Evolutionary conservation across 2,329 filamentous ascomycete species (phyloP).

Genomic region (Aspergillus uvarum): DNA sequence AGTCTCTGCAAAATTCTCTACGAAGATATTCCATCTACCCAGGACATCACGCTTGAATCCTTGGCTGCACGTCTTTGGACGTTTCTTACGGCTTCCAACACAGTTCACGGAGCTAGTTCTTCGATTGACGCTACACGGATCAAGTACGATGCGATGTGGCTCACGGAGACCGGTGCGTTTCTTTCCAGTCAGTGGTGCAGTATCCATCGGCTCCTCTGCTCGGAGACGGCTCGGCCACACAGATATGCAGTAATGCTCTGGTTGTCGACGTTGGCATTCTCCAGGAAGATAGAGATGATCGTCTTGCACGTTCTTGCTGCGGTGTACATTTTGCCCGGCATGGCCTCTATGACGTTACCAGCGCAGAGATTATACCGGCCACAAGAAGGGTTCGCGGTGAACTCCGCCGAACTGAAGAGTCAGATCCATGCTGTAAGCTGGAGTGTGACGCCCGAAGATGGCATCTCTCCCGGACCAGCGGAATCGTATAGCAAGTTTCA

Average conservation of each 20-base stretch:
- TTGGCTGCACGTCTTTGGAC: conserved; percentile 9
- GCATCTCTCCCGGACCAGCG: not conserved
- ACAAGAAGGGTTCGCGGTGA: conserved; percentile 5
- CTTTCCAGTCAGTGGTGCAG: conserved; percentile 20
- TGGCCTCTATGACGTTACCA: conserved; percentile 12
- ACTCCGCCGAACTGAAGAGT: not conserved
- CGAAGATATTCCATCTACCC: conserved; percentile 8
- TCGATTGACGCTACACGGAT: conserved; percentile 3
- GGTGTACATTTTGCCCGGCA: conserved; percentile 15
- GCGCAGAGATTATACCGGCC: conserved; percentile 9
- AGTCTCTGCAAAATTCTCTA: conserved; percentile 18
- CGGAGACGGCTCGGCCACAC: conserved; percentile 9
- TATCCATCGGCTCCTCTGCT: conserved; percentile 20
- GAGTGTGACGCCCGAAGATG: conserved; percentile 12
- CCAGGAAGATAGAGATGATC: conserved; percentile 21
- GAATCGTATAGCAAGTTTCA: conserved; percentile 11
- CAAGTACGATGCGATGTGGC: conserved; percentile 17
- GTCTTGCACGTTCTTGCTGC: conserved; percentile 23
- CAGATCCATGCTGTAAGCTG: conserved; percentile 4
- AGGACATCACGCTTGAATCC: not conserved
- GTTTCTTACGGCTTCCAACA: not conserved
- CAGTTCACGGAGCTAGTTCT: conserved; percentile 4
- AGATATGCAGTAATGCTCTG: conserved; percentile 31
- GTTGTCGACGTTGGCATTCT: conserved; percentile 30
- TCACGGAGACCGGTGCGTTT: conserved; percentile 14